Base-by-base conservation (phyloP, 169 alveolate genomes). In the Theileria sp. region DNA sequence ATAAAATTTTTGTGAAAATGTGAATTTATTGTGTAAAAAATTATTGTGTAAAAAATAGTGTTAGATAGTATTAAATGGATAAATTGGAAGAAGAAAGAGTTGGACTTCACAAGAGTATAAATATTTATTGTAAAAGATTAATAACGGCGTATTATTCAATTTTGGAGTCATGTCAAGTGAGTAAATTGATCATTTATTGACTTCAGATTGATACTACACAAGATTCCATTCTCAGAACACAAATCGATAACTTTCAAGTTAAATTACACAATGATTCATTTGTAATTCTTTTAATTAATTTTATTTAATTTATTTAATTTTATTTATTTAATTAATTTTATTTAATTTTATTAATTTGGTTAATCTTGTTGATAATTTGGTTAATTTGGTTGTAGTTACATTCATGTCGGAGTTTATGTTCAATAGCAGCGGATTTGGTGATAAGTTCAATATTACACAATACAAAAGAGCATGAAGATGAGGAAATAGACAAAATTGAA, bases 231-330 rank as follows among this genome's bases (percentile, higher is more conserved):
- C 36, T 78, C 0, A 44, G 91, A 12, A 79, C 91, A 19, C 86
- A 78, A 21, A 67, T 85, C 28, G 91, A 85, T 80, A 85, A 85
- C 66, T 85, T 85, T n/a, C 91, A 85, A 73, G 28, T 85, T 17
- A 85, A 85, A 56, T 34, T 85, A 30, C 91, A 78, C 68, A 74
- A 72, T 70, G 91, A 85, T 60, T 25, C 77, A 25, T 56, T 85
- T 54, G 91, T 85, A 67, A 44, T 85, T 67, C 3, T 64, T 21
- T 21, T 23, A 19, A 10, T n/a, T n/a, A n/a, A n/a, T n/a, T n/a
- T n/a, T n/a, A n/a, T n/a, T n/a, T n/a, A n/a, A n/a, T n/a, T n/a
- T n/a, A n/a, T n/a, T n/a, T n/a, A n/a, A n/a, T 32, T 32, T 32
- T 32, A 32, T 32, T 32, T 32, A 32, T 32, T 32, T 32, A 32